Percentiles rank a stretch among this genome's conserved stretches.
These are phyloP conservation scores for Brassica cretica DNA, from an alignment of 345 rosid species.

Conservation along the genomic window DNA sequence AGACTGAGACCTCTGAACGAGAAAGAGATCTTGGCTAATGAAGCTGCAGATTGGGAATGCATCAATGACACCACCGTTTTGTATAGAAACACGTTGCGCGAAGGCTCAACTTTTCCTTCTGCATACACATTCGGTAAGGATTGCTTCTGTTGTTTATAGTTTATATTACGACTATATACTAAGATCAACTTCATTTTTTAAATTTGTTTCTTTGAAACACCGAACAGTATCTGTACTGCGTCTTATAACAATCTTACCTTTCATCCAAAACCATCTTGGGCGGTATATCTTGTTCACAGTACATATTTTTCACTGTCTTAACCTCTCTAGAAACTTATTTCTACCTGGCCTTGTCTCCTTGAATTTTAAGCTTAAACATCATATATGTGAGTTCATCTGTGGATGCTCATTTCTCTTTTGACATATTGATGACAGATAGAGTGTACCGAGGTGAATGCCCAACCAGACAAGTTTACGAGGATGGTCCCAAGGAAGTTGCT, in stretches of 20 bases:
- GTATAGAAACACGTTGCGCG: conserved; percentile 90
- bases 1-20: conserved; percentile 94
- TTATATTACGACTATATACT: not conserved
- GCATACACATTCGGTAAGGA: conserved; percentile 82
- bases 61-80: conserved; percentile 77
- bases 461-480: conserved; percentile 80
- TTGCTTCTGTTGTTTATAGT: not conserved
- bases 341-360: not conserved
- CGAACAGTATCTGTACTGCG: conserved; percentile 45
- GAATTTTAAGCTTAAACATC: not conserved
- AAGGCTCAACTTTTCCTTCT: conserved; percentile 92
- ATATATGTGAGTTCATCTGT: conserved; percentile 15
- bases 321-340: not conserved
- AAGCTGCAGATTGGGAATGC: conserved; percentile 97
- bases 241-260: conserved; percentile 51
- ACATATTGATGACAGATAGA: conserved; percentile 57
- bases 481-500: conserved; percentile 82
- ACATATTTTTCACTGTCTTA: not conserved
- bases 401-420: conserved; percentile 11
- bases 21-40: conserved; percentile 69
- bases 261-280: conserved; percentile 42
- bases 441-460: conserved; percentile 86
- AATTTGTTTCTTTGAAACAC: not conserved
- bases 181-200: not conserved
- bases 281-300: conserved; percentile 39